phyloP scores from a whole-genome alignment of 148 eudicot species.

The Rhododendron ovatum region DNA sequence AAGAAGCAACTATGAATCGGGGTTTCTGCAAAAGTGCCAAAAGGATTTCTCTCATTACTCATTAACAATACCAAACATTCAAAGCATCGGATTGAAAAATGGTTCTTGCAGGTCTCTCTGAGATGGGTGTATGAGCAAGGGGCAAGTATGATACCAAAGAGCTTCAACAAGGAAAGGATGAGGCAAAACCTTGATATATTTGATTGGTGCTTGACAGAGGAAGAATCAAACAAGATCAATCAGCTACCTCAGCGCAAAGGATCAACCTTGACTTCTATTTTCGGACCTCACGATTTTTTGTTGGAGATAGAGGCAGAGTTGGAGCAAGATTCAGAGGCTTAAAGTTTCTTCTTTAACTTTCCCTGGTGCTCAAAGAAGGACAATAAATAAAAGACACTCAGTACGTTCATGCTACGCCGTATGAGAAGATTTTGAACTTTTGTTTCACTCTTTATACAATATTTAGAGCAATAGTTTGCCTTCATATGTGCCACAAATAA shows the following conservation, averaged over 20 bases:
- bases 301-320: conserved; percentile 16
- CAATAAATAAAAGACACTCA: background rate
- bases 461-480: background rate
- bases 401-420: background rate
- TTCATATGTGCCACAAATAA: background rate
- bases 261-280: conserved; percentile 8
- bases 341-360: background rate
- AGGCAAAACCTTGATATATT: conserved; percentile 57
- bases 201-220: conserved; percentile 57
- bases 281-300: conserved; percentile 14
- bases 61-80: background rate
- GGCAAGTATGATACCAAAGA: conserved; percentile 50
- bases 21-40: background rate
- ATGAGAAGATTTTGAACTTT: background rate
- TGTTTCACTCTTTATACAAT: background rate
- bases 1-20: background rate
- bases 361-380: background rate
- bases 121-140: conserved; percentile 86
- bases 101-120: conserved; percentile 45
- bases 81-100: background rate
- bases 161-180: conserved; percentile 75
- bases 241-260: conserved; percentile 63
- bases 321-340: conserved; percentile 21
- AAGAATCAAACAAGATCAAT: conserved; percentile 47
- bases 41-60: background rate